Base-by-base conservation (phyloP, 805 yeast species). In the Lachancea meyersii region DNA sequence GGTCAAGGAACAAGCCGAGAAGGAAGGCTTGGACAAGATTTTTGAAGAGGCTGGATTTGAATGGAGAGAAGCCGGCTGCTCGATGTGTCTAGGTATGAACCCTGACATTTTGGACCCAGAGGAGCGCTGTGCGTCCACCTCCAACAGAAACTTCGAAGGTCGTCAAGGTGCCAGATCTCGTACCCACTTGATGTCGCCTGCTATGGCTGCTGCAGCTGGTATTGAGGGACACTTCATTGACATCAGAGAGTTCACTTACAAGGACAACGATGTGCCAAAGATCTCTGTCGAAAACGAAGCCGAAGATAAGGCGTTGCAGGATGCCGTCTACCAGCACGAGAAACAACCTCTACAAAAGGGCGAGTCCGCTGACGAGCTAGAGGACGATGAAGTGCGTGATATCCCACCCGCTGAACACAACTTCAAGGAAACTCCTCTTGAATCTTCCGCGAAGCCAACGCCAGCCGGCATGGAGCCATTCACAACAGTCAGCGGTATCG, bases 1-100 rank as follows among this genome's bases (percentile, higher is more conserved):
- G 48, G 93, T 93, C 52, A 93, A 91, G 70, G 71, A 72, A 47
- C 94, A 86, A 68, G 98, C 98, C 43, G 98, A 93, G 70, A 73
- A 69, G 49, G 98, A 93, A 71, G 98, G 98, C 41, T 75, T 93
- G 45, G 93, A 93, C 65, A 85, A 86, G 70, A 77, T 93, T 45
- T 93, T 93, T 60, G 78, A 72, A 58, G 86, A 79, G 38, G 97
- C 98, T 40, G 97, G 96, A 17, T 93, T 93, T 61, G 91, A 86
- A 55, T 93, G 98, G 98, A 83, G 98, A 73, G 98, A 93, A 71
- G 97, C 98, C 52, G 98, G 98, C 48, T 93, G 98, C 71, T 91
- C 97, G 32, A 93, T 93, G 98, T 93, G 98, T 72, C 76, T 93
- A 41, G 98, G 98, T 67, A 93, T 93, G 98, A 93, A 93, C 71